These are phyloP conservation scores for Tetragonia tetragonoides DNA, from an alignment of 148 eudicot genomes.

Conservation along the genomic window DNA sequence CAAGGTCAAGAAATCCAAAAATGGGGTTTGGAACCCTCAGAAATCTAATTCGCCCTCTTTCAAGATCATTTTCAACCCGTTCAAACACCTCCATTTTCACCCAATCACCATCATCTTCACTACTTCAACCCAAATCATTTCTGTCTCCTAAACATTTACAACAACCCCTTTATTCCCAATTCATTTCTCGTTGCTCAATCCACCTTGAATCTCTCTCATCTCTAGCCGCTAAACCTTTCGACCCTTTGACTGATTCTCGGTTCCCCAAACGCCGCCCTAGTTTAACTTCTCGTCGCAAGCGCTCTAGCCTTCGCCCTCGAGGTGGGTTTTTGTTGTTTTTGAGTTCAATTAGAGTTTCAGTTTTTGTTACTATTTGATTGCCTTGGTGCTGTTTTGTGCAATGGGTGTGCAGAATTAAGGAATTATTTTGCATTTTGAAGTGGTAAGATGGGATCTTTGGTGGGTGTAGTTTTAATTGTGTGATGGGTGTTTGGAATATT, in stretches of 20 bases:
- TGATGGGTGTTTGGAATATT: background rate
- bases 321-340: conserved; percentile 30
- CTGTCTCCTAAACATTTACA: conserved; percentile 16
- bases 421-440: too few relatives aligned
- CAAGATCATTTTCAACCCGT: conserved; percentile 37
- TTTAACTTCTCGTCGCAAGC: conserved; percentile 60
- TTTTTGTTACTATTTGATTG: background rate
- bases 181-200: conserved; percentile 30
- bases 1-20: background rate
- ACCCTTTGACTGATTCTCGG: conserved; percentile 69
- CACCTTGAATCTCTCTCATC: conserved; percentile 48
- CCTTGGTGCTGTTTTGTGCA: background rate
- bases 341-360: background rate
- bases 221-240: conserved; percentile 44
- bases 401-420: background rate
- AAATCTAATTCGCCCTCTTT: conserved; percentile 59
- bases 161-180: conserved; percentile 5
- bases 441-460: background rate
- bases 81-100: conserved; percentile 10
- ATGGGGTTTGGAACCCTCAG: conserved; percentile 70
- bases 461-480: background rate
- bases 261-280: conserved; percentile 72
- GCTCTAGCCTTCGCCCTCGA: conserved; percentile 57
- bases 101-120: conserved; percentile 20
- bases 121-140: conserved; percentile 8